phyloP scores from a whole-genome alignment of 1,284 basidiomycete genomes.

The Athelia sp. region DNA sequence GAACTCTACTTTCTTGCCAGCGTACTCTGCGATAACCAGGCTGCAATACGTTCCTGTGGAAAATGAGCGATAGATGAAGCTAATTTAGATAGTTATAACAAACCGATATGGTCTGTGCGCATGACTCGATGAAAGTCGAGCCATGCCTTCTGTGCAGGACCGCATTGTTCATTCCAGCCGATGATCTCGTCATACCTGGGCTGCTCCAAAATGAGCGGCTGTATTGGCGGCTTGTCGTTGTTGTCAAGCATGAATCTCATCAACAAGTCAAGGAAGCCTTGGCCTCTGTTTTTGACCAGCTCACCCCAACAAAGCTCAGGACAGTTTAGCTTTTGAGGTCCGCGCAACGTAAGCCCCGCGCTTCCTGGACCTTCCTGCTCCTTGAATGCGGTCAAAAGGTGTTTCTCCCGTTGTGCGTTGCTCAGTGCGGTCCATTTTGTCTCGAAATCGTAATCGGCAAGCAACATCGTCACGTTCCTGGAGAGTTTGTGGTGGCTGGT shows the following conservation, averaged over 20 bases:
- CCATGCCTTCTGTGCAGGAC: constrained; percentile 5
- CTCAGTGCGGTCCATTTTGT: constrained; percentile 7
- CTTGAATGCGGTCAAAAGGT: constrained; percentile 8
- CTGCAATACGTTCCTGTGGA: constrained; percentile 1
- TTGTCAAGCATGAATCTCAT: constrained; percentile 10
- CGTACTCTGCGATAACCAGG: constrained; percentile 1
- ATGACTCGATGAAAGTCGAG: constrained; percentile 5
- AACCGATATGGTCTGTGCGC: constrained; percentile 12
- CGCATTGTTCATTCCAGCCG: constrained; percentile 7
- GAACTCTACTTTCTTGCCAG: constrained; percentile 3
- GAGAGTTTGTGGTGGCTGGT: constrained; percentile 6
- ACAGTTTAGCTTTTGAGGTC: constrained; percentile 5
- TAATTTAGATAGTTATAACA: constrained; percentile 2
- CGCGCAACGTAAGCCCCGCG: constrained; percentile 1
- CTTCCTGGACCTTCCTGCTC: constrained; percentile 5
- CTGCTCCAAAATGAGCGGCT: constrained; percentile 8
- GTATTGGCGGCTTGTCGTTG: constrained; percentile 9
- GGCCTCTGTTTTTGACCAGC: constrained; percentile 5
- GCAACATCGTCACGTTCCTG: constrained; percentile 2
- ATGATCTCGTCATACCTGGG: constrained; percentile 10
- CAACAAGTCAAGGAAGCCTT: constrained; percentile 11
- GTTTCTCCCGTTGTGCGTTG: constrained; percentile 6
- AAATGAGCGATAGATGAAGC: background rate
- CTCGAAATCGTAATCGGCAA: constrained; percentile 11
- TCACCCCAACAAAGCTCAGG: constrained; percentile 11